Base-by-base conservation (phyloP, 768 basidiomycete genomes). In the Mycena galopus region DNA sequence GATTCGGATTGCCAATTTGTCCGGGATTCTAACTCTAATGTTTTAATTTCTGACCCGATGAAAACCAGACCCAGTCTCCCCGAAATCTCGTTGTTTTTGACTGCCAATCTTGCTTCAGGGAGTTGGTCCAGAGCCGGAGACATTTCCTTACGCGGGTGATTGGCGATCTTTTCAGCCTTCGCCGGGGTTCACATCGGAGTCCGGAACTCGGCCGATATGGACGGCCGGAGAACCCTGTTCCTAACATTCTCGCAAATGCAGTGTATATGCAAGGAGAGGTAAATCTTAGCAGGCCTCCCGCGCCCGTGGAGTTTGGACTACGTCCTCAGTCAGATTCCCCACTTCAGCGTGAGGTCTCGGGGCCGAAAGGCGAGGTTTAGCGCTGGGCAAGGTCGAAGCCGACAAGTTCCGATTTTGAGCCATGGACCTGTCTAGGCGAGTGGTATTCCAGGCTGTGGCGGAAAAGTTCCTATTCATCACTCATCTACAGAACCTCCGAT, bases 131-230 rank as follows among this genome's bases (percentile, higher is more conserved):
- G 27, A 44, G 37, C 14, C 58, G 67, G 59, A 68, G 10, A 9
- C 4, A 35, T 9, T 23, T 17, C 35, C 16, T 23, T 27, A 33
- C 35, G 30, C 6, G 16, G 29, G 35, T 47, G 68, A 69, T 62
- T 69, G 39, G 27, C 55, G 23, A 69, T 69, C 53, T 56, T n/a
- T n/a, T 56, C 47, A 30, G 47, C 14, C 30, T 21, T 42, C 5
- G 9, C 51, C 69, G 69, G 64, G 19, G 19, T 65, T 65, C 57
- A 59, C 30, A 59, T 11, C 70, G 37, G 57, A 23, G 5, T 29
- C 70, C 70, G 70, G 23, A 17, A 21, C 30, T 11, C 30, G 63
- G 57, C 25, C 19, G 47, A n/a, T 23, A 14, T 25, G 56, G 55
- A 12, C 30, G 32, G 29, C 32, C 14, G 42, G 59, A 27, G 27